Percentiles rank a stretch among this genome's conserved stretches.
Evolutionary conservation across 31 red algal species (phyloP).

Genomic region (Asparagopsis taxiformis): DNA sequence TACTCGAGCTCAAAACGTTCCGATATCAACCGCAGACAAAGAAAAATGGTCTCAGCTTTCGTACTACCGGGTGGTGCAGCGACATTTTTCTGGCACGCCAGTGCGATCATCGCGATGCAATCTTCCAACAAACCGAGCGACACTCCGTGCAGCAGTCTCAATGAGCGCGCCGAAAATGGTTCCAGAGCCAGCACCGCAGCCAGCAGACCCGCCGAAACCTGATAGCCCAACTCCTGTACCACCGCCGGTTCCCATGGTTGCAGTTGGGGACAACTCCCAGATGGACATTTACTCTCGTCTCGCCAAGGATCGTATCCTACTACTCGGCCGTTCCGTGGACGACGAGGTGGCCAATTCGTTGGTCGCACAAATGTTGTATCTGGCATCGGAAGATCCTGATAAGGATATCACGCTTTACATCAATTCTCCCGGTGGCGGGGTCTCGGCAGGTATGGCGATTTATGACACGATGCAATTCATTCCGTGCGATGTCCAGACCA

Average conservation of each 20-base stretch:
- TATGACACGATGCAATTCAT: conserved; percentile 99
- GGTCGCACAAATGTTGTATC: conserved; percentile 97
- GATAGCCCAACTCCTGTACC: conserved; percentile 44
- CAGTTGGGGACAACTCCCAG: conserved; percentile 73
- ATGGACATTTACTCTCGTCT: conserved; percentile 99
- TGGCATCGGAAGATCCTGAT: conserved; percentile 90
- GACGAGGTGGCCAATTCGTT: conserved; percentile 97
- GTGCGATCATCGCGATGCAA: not conserved
- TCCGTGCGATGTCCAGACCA: conserved; percentile 94
- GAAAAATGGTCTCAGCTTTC: not conserved
- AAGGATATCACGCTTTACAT: conserved; percentile 99
- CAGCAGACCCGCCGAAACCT: conserved; percentile 66
- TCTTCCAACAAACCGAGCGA: not conserved
- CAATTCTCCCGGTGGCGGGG: conserved; percentile 94
- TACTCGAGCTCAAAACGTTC: too few relatives aligned
- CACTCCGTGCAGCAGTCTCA: not conserved
- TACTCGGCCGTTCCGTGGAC: conserved; percentile 87
- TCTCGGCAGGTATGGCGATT: conserved; percentile 92
- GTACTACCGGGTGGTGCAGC: not conserved
- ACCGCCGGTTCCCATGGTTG: conserved; percentile 76
- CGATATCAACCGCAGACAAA: too few relatives aligned
- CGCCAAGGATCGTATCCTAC: conserved; percentile 94
- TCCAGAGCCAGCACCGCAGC: conserved; percentile 46
- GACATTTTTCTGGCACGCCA: not conserved
- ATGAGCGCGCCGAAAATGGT: conserved; percentile 47